Conservation (phyloP, 768 basidiomycete genomes). For the Lanmaoa rubissima region DNA sequence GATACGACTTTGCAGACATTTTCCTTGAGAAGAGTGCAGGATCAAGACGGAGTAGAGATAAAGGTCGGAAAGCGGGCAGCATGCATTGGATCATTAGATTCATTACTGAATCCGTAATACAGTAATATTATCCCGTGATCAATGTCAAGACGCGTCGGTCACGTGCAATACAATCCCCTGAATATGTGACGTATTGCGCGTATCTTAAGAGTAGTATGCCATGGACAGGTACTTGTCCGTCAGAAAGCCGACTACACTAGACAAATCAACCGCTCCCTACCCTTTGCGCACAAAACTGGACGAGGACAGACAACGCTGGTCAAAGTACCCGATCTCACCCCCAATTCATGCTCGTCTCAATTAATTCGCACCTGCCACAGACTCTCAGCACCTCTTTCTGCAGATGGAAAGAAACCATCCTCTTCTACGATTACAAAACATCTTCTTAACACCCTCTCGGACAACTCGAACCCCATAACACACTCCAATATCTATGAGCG, state of each 20-base stretch:
- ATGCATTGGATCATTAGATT: constrained; percentile 9
- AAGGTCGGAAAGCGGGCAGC: constrained; percentile 4
- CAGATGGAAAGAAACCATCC: constrained; percentile 37
- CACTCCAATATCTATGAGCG: constrained; percentile 63
- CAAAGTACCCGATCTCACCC: constrained; percentile 9
- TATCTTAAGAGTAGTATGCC: neutral
- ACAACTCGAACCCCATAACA: constrained; percentile 75
- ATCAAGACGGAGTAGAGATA: constrained; percentile 6
- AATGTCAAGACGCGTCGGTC: neutral
- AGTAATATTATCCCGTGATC: neutral
- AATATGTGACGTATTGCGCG: neutral
- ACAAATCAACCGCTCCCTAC: constrained; percentile 8
- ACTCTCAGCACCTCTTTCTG: constrained; percentile 32
- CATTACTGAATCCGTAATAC: too few species aligned
- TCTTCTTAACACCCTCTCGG: constrained; percentile 57
- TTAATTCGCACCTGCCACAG: constrained; percentile 8
- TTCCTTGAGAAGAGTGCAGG: constrained; percentile 23
- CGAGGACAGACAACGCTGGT: constrained; percentile 18
- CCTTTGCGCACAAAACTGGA: constrained; percentile 12
- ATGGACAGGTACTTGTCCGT: constrained; percentile 30
- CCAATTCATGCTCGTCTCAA: neutral
- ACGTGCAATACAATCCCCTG: constrained; percentile 14
- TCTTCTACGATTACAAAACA: constrained; percentile 52
- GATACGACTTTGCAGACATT: constrained; percentile 62
- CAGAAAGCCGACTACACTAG: constrained; percentile 18